Conservation (phyloP, 108 stramenopile species). For the Nitzschia sp. region DNA sequence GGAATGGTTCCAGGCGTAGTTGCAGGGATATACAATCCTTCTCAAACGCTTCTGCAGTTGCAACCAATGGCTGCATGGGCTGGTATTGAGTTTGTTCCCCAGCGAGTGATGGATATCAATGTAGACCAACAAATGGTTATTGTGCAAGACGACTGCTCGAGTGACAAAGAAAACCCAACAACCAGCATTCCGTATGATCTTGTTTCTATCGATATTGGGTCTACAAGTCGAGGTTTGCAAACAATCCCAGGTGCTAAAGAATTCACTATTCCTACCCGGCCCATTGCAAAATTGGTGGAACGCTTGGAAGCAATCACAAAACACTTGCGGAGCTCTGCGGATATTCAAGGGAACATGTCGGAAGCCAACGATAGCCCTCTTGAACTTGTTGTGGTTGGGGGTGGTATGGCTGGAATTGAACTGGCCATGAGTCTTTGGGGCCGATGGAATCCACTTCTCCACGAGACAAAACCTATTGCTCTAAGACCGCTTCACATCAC, state of each 20-base stretch:
- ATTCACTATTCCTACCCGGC: slow-evolving; percentile 77
- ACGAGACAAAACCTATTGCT: slow-evolving; percentile 15
- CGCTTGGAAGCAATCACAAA: slow-evolving; percentile 50
- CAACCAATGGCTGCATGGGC: slow-evolving; percentile 70
- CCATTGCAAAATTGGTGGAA: slow-evolving; percentile 73
- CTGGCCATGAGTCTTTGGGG: slow-evolving; percentile 81
- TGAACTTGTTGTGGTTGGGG: slow-evolving; percentile 89
- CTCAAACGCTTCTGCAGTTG: slow-evolving; percentile 67
- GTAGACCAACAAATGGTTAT: slow-evolving; percentile 44
- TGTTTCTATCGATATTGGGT: slow-evolving; percentile 80
- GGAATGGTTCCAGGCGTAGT: slow-evolving; percentile 98
- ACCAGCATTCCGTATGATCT: slow-evolving; percentile 60
- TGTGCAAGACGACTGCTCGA: slow-evolving; percentile 1
- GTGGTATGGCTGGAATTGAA: slow-evolving; percentile 94
- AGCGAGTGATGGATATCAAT: slow-evolving; percentile 71
- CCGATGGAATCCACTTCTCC: slow-evolving; percentile 51
- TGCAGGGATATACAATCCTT: slow-evolving; percentile 58
- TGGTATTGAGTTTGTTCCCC: slow-evolving; percentile 61
- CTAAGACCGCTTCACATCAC: slow-evolving; percentile 28
- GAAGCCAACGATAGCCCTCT: background rate
- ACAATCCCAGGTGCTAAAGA: slow-evolving; percentile 57
- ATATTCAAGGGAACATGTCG: background rate
- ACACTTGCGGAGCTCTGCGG: slow-evolving; percentile 5
- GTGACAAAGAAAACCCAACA: background rate
- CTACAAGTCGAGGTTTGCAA: slow-evolving; percentile 64